Conservation (phyloP, 106 monocot genomes). For the Allium sativum region DNA sequence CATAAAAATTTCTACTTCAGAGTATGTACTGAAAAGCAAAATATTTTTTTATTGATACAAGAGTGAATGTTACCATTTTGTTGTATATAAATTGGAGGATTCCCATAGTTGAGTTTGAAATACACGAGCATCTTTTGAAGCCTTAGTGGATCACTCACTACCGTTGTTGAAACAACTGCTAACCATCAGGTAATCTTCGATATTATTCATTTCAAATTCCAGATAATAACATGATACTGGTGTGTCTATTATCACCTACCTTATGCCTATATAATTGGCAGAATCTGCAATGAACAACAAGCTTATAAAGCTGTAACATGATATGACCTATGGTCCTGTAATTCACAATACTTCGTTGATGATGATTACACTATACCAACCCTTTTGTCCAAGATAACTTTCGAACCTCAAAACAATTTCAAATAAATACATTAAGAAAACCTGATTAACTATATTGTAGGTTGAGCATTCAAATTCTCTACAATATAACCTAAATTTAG, state of each 20-base stretch:
- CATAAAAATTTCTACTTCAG: too few relatives aligned
- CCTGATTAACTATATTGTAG: too few relatives aligned
- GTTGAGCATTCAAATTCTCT: too few relatives aligned
- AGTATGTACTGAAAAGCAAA: too few relatives aligned
- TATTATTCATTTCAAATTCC: background rate
- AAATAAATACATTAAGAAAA: too few relatives aligned
- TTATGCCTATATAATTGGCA: background rate
- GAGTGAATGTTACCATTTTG: slow-evolving; percentile 46
- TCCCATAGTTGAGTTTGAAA: slow-evolving; percentile 32
- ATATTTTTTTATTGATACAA: too few relatives aligned
- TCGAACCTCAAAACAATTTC: too few relatives aligned
- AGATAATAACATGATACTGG: background rate
- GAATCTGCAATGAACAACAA: background rate
- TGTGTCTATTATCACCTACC: background rate
- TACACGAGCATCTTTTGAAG: slow-evolving; percentile 30
- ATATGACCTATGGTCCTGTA: too few relatives aligned
- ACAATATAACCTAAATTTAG: too few relatives aligned
- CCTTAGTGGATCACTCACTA: slow-evolving; percentile 25
- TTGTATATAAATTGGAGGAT: slow-evolving; percentile 53
- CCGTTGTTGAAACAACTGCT: slow-evolving; percentile 17
- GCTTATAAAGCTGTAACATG: background rate
- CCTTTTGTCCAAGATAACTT: too few relatives aligned
- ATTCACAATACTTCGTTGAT: too few relatives aligned
- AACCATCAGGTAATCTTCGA: background rate
- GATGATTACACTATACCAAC: too few relatives aligned